Evolutionary conservation across 352 stramenopile genomes (phyloP), one percentile per base, ranked within the genome.

Genomic region (Globisporangium apiculatum): DNA sequence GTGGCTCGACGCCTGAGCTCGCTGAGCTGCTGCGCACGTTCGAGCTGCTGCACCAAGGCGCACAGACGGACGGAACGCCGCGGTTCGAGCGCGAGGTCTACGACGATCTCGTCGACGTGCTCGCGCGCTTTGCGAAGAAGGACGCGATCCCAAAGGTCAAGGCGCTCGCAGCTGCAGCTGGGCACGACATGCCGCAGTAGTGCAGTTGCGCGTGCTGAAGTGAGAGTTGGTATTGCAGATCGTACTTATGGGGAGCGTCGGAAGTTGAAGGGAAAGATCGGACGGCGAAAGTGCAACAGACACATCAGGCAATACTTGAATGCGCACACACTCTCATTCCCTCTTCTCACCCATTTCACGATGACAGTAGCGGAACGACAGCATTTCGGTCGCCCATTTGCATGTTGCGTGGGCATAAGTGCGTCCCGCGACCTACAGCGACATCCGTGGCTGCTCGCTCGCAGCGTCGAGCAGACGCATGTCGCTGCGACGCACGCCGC

Each of bases 11-110:
- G 18, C 41, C 62, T 1, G 83, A 92, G 60, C 67, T 83, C 38
- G 53, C 52, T 1, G 75, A 86, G 72, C 76, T 89, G 48, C 45
- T 86, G 17, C 72, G 62, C 5, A 87, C 76, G 2, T 92, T 92
- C 41, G 51, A 71, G n/a, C 47, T 92, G 43, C 64, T 92, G 42
- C 83, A 92, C 53, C 73, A 87, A 50, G 81, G 72, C 4, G 14
- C 41, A 7, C 61, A 71, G 51, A 57, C 65, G 5, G 43, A 63
- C 7, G 24, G 7, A n/a, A 65, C 56, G 12, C 64, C 76, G 10
- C 73, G 72, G 1, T 90, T 90, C 60, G 64, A 76, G 7, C 36
- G 52, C 9, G 72, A 83, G 35, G 54, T 88, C 48, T 91, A 91
- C 55, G 68, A 83, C 53, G 75, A 81, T 17, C 48, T 91, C 46